phyloP scores from a whole-genome alignment of 192 early-diverging fungal genomes.

The Podila minutissima region DNA sequence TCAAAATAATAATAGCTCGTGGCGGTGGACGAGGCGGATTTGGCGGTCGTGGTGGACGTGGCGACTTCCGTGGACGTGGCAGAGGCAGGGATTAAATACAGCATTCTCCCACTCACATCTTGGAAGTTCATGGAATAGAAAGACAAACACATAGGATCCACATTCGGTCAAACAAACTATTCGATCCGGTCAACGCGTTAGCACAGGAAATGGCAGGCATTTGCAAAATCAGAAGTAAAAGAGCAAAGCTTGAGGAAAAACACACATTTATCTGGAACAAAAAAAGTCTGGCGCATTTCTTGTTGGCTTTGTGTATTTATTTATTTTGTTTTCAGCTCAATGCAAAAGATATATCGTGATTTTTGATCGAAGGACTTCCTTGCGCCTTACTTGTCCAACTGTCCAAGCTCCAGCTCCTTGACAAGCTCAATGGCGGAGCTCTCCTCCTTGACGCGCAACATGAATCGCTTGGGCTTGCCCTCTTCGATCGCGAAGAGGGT shows the following conservation, averaged over 20 bases:
- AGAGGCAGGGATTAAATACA: conserved; percentile 23
- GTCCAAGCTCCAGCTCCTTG: conserved; percentile 10
- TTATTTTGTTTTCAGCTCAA: too few relatives aligned
- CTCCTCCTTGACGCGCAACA: conserved; percentile 22
- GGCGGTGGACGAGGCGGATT: conserved; percentile 39
- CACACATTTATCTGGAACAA: too few relatives aligned
- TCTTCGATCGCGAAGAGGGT: conserved; percentile 13
- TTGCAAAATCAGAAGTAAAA: too few relatives aligned
- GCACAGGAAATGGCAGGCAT: too few relatives aligned
- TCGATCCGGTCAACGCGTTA: too few relatives aligned
- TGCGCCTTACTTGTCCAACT: neutral
- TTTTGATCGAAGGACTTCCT: too few relatives aligned
- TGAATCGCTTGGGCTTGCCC: conserved; percentile 13
- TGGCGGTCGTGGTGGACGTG: conserved; percentile 41
- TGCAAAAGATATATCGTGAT: too few relatives aligned
- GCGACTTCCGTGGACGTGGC: conserved; percentile 41
- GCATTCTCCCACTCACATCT: neutral
- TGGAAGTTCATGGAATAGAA: neutral
- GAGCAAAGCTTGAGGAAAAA: too few relatives aligned
- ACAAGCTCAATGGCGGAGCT: conserved; percentile 2
- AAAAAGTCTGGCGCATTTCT: too few relatives aligned
- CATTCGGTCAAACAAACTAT: too few relatives aligned
- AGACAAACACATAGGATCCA: neutral
- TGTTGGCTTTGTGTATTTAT: too few relatives aligned
- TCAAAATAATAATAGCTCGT: conserved; percentile 18